Evolutionary conservation across 2,329 filamentous ascomycete species (phyloP), one percentile per base, ranked within the genome.

Genomic region (Neopestalotiopsis rosae): DNA sequence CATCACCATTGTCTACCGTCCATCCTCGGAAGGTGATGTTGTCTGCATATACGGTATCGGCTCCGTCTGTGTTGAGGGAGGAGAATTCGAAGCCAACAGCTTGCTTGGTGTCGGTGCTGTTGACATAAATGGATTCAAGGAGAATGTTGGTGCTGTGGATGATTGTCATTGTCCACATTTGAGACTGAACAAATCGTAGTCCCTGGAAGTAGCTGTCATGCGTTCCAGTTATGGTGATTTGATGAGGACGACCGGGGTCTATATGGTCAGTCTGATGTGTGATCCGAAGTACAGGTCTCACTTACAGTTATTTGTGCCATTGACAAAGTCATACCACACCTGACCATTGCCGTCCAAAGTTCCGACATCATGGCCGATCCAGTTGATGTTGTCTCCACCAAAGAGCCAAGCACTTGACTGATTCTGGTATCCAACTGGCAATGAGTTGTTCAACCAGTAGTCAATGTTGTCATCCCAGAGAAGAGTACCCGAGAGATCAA

Each of bases 281-380:
- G 7, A 14, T 40, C 7, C 34, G 30, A 62, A n/a, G 3, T 17
- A 34, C 4, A 24, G n/a, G 24, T 30, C 34, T 38, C 13, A 30
- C 42, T 10, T 52, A 49, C 38, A 52, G 38, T 65, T 65, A 38
- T 45, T 49, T 24, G 42, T 65, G 14, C 62, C 62, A 65, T 45
- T 49, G 20, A 52, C 40, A 32, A 49, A 65, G n/a, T 65, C 42
- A 65, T 65, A 65, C 62, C 62, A 65, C 10, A 65, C 62, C 4
- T 45, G 38, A 0, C 88, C 88, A 73, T 90, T 90, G 13, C 88
- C 88, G 73, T 90, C 82, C 14, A 90, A 77, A 2, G 85, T 88
- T 5, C 88, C 88, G 28, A 77, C 76, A 14, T 84, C 85, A 72
- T 84, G 78, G 12, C 87, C 87, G 40, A 85, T 78, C 70, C 86